Conservation (phyloP, 352 stramenopile species). For the Hyaloperonospora brassicae region DNA sequence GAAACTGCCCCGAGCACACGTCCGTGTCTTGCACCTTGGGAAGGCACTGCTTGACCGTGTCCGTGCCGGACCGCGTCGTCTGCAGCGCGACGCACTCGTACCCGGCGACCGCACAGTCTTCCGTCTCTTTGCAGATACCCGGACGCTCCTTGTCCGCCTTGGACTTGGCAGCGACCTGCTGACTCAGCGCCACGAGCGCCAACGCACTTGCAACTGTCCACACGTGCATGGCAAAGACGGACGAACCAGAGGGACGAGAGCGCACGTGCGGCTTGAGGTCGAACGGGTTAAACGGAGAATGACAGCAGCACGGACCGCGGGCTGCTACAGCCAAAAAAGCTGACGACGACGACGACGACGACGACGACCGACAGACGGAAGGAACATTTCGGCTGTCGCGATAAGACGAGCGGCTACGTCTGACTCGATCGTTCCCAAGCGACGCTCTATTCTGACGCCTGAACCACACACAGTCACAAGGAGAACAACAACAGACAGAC, state of each 20-base stretch:
- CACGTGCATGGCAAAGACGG: slow-evolving; percentile 23
- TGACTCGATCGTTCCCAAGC: slow-evolving; percentile 9
- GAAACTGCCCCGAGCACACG: slow-evolving; percentile 55
- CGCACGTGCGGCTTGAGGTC: slow-evolving; percentile 12
- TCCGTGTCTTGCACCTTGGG: slow-evolving; percentile 49
- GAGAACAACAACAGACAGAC: no score
- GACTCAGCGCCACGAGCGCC: slow-evolving; percentile 26
- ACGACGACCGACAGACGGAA: background rate
- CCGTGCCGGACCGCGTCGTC: slow-evolving; percentile 47
- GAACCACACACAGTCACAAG: background rate
- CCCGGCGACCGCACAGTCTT: slow-evolving; percentile 38
- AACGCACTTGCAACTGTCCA: slow-evolving; percentile 32
- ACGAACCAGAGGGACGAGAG: slow-evolving; percentile 6
- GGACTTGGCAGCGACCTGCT: slow-evolving; percentile 24
- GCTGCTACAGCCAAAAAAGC: no score
- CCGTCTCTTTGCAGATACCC: slow-evolving; percentile 50
- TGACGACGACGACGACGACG: no score
- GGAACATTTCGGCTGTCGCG: slow-evolving; percentile 9
- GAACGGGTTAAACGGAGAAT: slow-evolving; percentile 28
- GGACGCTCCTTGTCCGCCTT: slow-evolving; percentile 26
- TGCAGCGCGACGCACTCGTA: slow-evolving; percentile 69
- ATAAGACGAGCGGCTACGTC: slow-evolving; percentile 21
- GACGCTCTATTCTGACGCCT: background rate
- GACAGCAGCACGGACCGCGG: background rate
- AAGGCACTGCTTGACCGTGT: slow-evolving; percentile 66